These are phyloP conservation scores for Lecanoromycetidae sp. DNA, from an alignment of 2,329 filamentous ascomycete species.

Conservation along the genomic window DNA sequence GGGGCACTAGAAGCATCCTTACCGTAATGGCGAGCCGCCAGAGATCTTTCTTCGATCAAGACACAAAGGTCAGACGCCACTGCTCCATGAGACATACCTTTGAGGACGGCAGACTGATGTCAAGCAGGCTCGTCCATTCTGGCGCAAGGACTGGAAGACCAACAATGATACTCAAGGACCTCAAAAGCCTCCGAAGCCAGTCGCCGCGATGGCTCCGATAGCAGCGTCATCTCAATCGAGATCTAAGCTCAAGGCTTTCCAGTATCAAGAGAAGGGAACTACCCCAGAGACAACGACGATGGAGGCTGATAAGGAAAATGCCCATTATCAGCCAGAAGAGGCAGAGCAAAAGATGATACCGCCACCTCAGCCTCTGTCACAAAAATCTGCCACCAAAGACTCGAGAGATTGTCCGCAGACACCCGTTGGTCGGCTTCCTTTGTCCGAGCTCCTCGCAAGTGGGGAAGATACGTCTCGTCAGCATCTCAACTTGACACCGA, in stretches of 20 bases:
- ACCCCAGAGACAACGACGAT: background rate
- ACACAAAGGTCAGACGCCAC: slow-evolving; percentile 28
- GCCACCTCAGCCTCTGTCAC: slow-evolving; percentile 11
- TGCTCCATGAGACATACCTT: background rate
- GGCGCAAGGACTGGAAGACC: slow-evolving; percentile 9
- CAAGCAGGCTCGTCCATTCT: slow-evolving; percentile 4
- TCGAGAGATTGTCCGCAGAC: slow-evolving; percentile 39
- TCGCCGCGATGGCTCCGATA: slow-evolving; percentile 28
- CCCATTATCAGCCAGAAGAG: slow-evolving; percentile 3
- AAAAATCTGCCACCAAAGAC: slow-evolving; percentile 23
- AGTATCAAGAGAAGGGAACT: slow-evolving; percentile 34
- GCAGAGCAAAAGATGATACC: slow-evolving; percentile 10
- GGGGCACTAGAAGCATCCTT: background rate
- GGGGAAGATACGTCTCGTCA: slow-evolving; percentile 43
- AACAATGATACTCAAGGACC: background rate
- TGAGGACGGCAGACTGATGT: background rate
- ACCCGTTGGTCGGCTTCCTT: slow-evolving; percentile 45
- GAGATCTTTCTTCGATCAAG: slow-evolving; percentile 41
- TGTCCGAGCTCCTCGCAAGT: slow-evolving; percentile 50
- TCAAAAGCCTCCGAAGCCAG: slow-evolving; percentile 14
- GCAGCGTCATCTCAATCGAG: slow-evolving; percentile 41
- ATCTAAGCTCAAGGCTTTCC: slow-evolving; percentile 44
- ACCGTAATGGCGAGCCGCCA: slow-evolving; percentile 34
- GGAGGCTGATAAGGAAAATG: slow-evolving; percentile 19
- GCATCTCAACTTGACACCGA: slow-evolving; percentile 42